Evolutionary conservation across 2,329 filamentous ascomycete genomes (phyloP).

Genomic region (Nemania abortiva): DNA sequence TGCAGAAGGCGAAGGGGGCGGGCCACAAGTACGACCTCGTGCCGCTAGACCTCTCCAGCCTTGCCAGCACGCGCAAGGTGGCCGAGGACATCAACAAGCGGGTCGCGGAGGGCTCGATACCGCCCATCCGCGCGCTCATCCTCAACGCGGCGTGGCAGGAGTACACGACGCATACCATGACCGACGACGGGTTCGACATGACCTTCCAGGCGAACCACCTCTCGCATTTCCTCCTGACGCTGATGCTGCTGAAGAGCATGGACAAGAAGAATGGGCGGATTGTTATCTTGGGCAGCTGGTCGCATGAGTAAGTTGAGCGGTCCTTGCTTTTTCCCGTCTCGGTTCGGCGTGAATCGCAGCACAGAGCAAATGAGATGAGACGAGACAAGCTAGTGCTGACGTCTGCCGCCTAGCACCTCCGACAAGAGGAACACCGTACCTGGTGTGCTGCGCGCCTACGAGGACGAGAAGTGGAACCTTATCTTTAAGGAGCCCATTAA

Average conservation of each 20-base stretch:
- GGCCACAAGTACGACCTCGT: slow-evolving; percentile 35
- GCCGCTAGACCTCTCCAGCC: slow-evolving; percentile 38
- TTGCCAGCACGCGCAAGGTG: slow-evolving; percentile 36
- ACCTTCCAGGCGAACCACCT: slow-evolving; percentile 53
- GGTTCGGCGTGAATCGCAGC: no score
- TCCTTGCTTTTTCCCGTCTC: not conserved
- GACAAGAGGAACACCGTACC: slow-evolving; percentile 39
- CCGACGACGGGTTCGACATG: slow-evolving; percentile 52
- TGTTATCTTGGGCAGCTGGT: slow-evolving; percentile 50
- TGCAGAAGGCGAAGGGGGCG: slow-evolving; percentile 22
- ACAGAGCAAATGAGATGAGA: not conserved
- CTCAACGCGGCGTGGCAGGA: slow-evolving; percentile 46
- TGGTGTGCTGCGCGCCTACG: slow-evolving; percentile 38
- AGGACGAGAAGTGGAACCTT: slow-evolving; percentile 44
- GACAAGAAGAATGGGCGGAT: slow-evolving; percentile 51
- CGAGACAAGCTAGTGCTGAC: slow-evolving; percentile 1
- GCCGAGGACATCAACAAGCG: slow-evolving; percentile 40
- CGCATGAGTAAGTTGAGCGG: slow-evolving; percentile 47
- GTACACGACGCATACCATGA: slow-evolving; percentile 46
- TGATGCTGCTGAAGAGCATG: slow-evolving; percentile 53
- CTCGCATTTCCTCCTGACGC: slow-evolving; percentile 50
- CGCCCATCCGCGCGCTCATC: slow-evolving; percentile 46
- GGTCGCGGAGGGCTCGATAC: slow-evolving; percentile 42
- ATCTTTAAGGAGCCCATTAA: slow-evolving; percentile 43
- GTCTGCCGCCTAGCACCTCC: slow-evolving; percentile 26